Evolutionary conservation across 768 basidiomycete species (phyloP).

Genomic region (Calvatia gigantea): DNA sequence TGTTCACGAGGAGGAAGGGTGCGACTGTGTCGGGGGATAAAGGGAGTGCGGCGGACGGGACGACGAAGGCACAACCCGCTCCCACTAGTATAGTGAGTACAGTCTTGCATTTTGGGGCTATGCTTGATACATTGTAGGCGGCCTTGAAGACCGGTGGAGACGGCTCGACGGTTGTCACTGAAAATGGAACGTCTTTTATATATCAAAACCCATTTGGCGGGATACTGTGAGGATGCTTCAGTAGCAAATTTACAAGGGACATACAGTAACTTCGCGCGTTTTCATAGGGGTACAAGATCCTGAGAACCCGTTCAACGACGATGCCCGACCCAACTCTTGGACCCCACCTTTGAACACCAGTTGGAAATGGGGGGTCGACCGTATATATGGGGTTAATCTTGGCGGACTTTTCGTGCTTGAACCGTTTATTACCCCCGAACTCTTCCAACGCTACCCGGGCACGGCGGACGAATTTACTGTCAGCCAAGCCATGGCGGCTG

Average conservation of each 20-base stretch:
- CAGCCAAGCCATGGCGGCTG: constrained; percentile 60
- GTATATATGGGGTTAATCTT: constrained; percentile 60
- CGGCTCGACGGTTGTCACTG: constrained; percentile 55
- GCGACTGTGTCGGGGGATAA: constrained; percentile 7
- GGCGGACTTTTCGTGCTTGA: constrained; percentile 76
- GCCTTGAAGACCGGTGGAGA: constrained; percentile 48
- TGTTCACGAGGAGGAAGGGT: constrained; percentile 24
- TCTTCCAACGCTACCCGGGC: constrained; percentile 58
- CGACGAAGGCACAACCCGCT: constrained; percentile 12
- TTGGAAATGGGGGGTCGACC: constrained; percentile 65
- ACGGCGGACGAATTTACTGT: constrained; percentile 68
- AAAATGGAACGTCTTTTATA: constrained; percentile 62
- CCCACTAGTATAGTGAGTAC: constrained; percentile 18
- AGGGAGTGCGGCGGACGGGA: neutral
- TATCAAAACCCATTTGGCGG: constrained; percentile 74
- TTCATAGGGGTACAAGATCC: constrained; percentile 63
- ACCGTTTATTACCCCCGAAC: constrained; percentile 68
- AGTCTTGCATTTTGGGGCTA: neutral
- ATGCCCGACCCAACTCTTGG: constrained; percentile 68
- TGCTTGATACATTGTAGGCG: neutral
- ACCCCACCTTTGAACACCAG: constrained; percentile 65
- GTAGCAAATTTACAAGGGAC: neutral
- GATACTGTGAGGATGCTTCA: constrained; percentile 43
- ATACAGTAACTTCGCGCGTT: neutral
- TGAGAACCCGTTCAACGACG: constrained; percentile 62